Evolutionary conservation across 345 rosid genomes (phyloP).

Genomic region (Excoecaria agallocha): DNA sequence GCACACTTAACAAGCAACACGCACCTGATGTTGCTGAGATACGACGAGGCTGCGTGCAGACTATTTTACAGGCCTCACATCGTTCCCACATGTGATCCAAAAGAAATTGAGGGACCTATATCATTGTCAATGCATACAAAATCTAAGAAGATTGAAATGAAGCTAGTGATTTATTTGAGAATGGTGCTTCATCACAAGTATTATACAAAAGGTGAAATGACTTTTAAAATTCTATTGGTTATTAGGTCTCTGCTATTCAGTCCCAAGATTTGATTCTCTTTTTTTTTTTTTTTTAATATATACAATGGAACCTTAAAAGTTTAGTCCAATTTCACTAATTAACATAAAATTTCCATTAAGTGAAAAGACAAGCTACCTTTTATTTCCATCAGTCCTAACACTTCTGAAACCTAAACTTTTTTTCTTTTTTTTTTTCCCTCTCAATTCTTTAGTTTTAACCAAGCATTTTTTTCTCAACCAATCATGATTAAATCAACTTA

Average conservation of each 20-base stretch:
- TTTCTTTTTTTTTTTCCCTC: background rate
- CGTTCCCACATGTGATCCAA: conserved; percentile 79
- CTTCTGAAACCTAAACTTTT: background rate
- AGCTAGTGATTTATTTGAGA: background rate
- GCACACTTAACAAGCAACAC: conserved; percentile 15
- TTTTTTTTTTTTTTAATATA: background rate
- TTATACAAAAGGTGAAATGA: background rate
- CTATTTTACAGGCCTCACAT: conserved; percentile 74
- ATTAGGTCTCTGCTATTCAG: background rate
- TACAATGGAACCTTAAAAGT: background rate
- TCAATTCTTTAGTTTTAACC: background rate
- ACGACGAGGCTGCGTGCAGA: conserved; percentile 98
- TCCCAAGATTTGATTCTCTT: background rate
- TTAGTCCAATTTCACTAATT: background rate
- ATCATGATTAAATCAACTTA: too few relatives aligned
- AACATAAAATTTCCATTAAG: background rate
- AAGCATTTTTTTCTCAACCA: too few relatives aligned
- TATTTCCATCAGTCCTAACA: too few relatives aligned
- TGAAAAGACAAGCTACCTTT: too few relatives aligned
- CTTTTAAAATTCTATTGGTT: background rate
- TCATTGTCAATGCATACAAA: conserved; percentile 7
- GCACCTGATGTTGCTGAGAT: conserved; percentile 91
- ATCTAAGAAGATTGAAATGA: background rate
- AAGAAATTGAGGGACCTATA: conserved; percentile 86
- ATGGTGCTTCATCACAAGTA: background rate